phyloP scores from a whole-genome alignment of 495 filamentous ascomycete species.

The Penicillium canariense region DNA sequence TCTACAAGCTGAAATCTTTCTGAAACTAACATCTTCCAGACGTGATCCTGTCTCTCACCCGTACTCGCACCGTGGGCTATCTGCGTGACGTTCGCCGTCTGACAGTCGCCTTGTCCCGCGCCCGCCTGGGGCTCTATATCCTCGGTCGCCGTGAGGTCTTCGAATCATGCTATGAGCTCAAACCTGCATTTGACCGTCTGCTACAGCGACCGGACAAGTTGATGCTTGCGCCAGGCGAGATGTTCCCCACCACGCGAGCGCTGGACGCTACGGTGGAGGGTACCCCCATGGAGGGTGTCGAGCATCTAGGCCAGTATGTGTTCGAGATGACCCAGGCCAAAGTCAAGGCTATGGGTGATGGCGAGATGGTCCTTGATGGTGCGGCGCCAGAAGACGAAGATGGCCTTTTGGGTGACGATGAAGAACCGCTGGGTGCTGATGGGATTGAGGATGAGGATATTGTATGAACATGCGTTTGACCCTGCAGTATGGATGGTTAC shows the following conservation, averaged over 20 bases:
- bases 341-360: slow-evolving; percentile 58
- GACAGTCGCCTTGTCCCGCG: slow-evolving; percentile 94
- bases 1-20: neutral
- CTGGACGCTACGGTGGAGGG: slow-evolving; percentile 57
- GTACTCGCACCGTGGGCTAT: slow-evolving; percentile 88
- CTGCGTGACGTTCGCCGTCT: slow-evolving; percentile 90
- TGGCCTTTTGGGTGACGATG: slow-evolving; percentile 46
- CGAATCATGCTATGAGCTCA: slow-evolving; percentile 82
- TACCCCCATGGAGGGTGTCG: slow-evolving; percentile 79
- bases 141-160: slow-evolving; percentile 89
- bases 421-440: slow-evolving; percentile 37
- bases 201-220: slow-evolving; percentile 72
- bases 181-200: slow-evolving; percentile 78
- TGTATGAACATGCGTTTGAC: too few species aligned
- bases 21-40: slow-evolving; percentile 50
- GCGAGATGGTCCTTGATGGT: slow-evolving; percentile 34
- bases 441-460: slow-evolving; percentile 34
- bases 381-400: slow-evolving; percentile 40
- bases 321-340: slow-evolving; percentile 94
- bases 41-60: slow-evolving; percentile 86
- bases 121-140: slow-evolving; percentile 88
- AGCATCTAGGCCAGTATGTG: slow-evolving; percentile 95
- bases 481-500: too few species aligned
- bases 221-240: slow-evolving; percentile 75
- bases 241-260: slow-evolving; percentile 69